Conservation (phyloP, 352 stramenopile species). For the Plasmopara viticola region DNA sequence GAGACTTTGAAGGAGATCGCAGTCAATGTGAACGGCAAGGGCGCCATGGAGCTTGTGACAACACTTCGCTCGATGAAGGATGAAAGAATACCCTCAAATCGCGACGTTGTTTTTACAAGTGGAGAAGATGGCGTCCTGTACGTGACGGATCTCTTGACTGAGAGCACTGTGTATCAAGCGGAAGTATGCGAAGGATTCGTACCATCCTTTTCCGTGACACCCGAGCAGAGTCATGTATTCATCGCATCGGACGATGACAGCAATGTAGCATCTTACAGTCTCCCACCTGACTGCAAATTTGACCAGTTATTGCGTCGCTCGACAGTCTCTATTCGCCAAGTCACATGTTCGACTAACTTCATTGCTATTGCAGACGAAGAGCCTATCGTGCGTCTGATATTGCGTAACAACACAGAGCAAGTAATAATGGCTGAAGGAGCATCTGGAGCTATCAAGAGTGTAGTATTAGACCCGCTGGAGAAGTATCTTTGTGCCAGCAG, state of each 20-base stretch:
- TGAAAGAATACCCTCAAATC: conserved; percentile 19
- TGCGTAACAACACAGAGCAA: conserved; percentile 44
- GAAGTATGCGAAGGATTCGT: conserved; percentile 57
- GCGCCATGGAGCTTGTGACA: conserved; percentile 53
- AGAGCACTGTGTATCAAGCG: conserved; percentile 39
- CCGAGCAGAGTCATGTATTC: conserved; percentile 61
- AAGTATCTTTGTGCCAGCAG: conserved; percentile 60
- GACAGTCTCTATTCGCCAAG: conserved; percentile 65
- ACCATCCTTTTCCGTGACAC: conserved; percentile 59
- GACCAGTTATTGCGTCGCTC: conserved; percentile 62
- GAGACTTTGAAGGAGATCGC: conserved; percentile 76
- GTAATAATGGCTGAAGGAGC: conserved; percentile 61
- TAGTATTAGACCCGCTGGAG: conserved; percentile 55
- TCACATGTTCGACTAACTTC: conserved; percentile 52
- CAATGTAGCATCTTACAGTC: conserved; percentile 58
- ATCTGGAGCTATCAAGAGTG: conserved; percentile 64
- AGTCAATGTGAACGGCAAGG: conserved; percentile 64
- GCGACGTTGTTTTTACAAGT: conserved; percentile 65
- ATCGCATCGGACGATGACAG: conserved; percentile 69
- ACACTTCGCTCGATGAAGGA: conserved; percentile 29
- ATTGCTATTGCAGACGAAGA: conserved; percentile 73
- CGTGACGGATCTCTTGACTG: conserved; percentile 55
- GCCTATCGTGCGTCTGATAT: conserved; percentile 59
- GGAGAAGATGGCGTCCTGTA: conserved; percentile 78
- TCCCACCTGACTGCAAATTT: conserved; percentile 44